Conservation (phyloP, 225 moss, liverwort and hornwort species). For the Straminergon stramineum region DNA sequence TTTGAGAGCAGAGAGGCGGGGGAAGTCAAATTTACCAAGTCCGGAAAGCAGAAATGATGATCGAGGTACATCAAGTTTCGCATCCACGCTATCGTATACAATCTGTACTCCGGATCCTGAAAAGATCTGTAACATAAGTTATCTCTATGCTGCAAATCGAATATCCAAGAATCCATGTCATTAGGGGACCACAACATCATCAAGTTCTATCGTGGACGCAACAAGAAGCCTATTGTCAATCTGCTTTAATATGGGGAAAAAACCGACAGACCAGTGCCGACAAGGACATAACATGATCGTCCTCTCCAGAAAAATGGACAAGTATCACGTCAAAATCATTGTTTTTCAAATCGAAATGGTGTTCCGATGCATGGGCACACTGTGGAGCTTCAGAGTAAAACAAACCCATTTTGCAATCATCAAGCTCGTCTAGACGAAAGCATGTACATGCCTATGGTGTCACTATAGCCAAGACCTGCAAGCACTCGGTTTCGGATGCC, state of each 20-base stretch:
- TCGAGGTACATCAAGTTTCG: slow-evolving; percentile 74
- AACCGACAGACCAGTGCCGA: not conserved
- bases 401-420: not conserved
- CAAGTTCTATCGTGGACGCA: not conserved
- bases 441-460: not conserved
- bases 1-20: not conserved
- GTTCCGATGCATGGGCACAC: not conserved
- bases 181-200: not conserved
- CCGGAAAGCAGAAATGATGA: slow-evolving; percentile 73
- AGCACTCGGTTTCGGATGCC: not conserved
- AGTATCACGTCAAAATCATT: not conserved
- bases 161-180: not conserved
- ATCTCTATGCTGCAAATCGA: not conserved
- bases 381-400: not conserved
- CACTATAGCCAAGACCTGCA: not conserved
- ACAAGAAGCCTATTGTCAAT: not conserved
- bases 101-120: slow-evolving; percentile 77
- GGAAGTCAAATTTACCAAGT: slow-evolving; percentile 31
- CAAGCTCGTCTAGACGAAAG: not conserved
- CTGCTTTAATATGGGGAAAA: not conserved
- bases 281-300: not conserved
- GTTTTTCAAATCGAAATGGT: not conserved
- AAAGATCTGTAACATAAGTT: slow-evolving; percentile 5
- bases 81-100: slow-evolving; percentile 72
- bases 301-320: not conserved